Percentiles rank a stretch among this genome's conserved stretches.
phyloP scores from a whole-genome alignment of 2,329 filamentous ascomycete genomes.

The Nannizziopsis arthrosporioides region DNA sequence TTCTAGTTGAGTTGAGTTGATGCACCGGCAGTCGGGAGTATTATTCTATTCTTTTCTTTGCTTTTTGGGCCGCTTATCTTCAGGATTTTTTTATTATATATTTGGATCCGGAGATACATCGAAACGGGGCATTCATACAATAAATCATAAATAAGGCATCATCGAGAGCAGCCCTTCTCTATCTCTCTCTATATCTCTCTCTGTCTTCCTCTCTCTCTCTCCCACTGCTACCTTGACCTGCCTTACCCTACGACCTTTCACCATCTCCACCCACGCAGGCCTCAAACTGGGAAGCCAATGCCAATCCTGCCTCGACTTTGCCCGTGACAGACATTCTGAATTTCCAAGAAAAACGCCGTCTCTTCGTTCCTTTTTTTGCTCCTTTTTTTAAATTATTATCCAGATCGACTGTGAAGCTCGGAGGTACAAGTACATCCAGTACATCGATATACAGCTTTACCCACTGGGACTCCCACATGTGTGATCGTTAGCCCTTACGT shows the following conservation, averaged over 20 bases:
- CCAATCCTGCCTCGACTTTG: too few relatives aligned
- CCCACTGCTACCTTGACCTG: not conserved
- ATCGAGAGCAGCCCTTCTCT: not conserved
- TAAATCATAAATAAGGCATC: not conserved
- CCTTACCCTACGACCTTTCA: too few relatives aligned
- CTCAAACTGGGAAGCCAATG: conserved; percentile 4
- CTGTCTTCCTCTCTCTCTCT: not conserved
- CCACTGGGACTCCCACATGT: conserved; percentile 7
- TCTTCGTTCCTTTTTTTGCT: not conserved
- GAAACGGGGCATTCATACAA: not conserved
- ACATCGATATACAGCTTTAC: too few relatives aligned
- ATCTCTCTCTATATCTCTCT: not conserved
- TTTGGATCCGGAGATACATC: not conserved
- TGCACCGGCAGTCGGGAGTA: too few relatives aligned
- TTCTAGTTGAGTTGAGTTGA: too few relatives aligned
- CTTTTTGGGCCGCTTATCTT: not conserved
- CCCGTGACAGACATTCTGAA: too few relatives aligned
- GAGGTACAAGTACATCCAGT: too few relatives aligned
- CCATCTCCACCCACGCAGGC: too few relatives aligned
- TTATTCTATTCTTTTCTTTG: not conserved
- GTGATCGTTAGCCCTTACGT: not conserved
- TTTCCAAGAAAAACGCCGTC: too few relatives aligned
- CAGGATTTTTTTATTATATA: conserved; percentile 1
- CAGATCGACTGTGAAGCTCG: too few relatives aligned
- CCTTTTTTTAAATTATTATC: too few relatives aligned